These are phyloP conservation scores for Pisolithus orientalis DNA, from an alignment of 768 basidiomycete genomes.

Conservation along the genomic window DNA sequence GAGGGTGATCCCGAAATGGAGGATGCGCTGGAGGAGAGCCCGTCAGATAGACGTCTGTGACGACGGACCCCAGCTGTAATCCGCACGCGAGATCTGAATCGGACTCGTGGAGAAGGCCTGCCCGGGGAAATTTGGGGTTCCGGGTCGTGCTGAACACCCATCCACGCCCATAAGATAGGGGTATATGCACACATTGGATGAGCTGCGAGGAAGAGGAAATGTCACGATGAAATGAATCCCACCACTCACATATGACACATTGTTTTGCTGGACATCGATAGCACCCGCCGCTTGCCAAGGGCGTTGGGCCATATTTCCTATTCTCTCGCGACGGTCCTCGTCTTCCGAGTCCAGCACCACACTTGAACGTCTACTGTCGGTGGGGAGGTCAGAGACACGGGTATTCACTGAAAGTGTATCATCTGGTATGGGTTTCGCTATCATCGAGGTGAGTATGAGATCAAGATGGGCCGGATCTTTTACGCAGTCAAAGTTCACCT, in stretches of 20 bases:
- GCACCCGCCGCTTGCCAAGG: not conserved
- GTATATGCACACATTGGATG: not conserved
- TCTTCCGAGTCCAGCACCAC: slow-evolving; percentile 8
- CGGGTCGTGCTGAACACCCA: slow-evolving; percentile 11
- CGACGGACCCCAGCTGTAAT: slow-evolving; percentile 65
- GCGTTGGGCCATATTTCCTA: not conserved
- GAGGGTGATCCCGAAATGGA: slow-evolving; percentile 61
- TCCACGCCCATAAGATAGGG: slow-evolving; percentile 3
- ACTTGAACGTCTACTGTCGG: not conserved
- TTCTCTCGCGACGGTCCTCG: slow-evolving; percentile 11
- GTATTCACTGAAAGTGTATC: not conserved
- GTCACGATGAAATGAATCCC: not conserved
- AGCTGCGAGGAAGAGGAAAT: not conserved
- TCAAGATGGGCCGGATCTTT: not conserved
- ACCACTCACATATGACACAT: not conserved
- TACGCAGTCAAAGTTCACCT: not conserved
- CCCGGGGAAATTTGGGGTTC: slow-evolving; percentile 2
- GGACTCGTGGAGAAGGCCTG: slow-evolving; percentile 35
- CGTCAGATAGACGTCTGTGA: slow-evolving; percentile 30
- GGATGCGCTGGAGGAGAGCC: slow-evolving; percentile 21
- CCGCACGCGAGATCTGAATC: slow-evolving; percentile 70
- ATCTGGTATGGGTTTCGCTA: not conserved
- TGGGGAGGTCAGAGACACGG: not conserved
- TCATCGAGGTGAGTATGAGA: no score
- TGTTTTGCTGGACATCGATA: not conserved